phyloP scores from a whole-genome alignment of 2,329 filamentous ascomycete species.

The Diaporthe destruens region DNA sequence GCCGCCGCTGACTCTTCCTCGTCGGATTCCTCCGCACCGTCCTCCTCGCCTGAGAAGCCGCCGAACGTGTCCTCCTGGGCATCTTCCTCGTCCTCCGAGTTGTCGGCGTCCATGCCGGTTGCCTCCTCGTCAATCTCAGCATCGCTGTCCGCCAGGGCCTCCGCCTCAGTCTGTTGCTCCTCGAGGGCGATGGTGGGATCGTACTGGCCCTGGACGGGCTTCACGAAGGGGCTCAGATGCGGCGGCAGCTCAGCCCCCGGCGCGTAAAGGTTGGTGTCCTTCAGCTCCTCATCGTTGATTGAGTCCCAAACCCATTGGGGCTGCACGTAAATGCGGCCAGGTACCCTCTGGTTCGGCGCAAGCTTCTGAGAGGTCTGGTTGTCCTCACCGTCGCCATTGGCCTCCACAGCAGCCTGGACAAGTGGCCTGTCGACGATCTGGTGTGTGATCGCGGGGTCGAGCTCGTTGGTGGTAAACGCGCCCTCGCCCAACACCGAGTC shows the following conservation, averaged over 20 bases:
- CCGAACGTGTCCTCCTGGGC: slow-evolving; percentile 60
- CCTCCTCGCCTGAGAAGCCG: slow-evolving; percentile 65
- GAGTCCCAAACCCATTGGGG: slow-evolving; percentile 99
- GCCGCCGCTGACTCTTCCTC: slow-evolving; percentile 72
- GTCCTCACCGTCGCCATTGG: slow-evolving; percentile 65
- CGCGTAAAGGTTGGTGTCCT: slow-evolving; percentile 87
- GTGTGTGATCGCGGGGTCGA: slow-evolving; percentile 91
- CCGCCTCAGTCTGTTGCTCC: slow-evolving; percentile 88
- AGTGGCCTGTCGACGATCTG: slow-evolving; percentile 94
- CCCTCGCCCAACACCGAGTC: slow-evolving; percentile 91
- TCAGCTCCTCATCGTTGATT: slow-evolving; percentile 89
- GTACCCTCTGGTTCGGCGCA: slow-evolving; percentile 77
- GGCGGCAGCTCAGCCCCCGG: slow-evolving; percentile 92
- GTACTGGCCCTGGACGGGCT: slow-evolving; percentile 86
- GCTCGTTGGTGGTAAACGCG: slow-evolving; percentile 90
- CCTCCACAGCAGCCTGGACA: slow-evolving; percentile 69
- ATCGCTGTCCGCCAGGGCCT: slow-evolving; percentile 74
- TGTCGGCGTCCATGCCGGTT: slow-evolving; percentile 63
- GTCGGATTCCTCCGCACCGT: slow-evolving; percentile 53
- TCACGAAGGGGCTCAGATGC: slow-evolving; percentile 96
- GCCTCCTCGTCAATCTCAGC: slow-evolving; percentile 62
- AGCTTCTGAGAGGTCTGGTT: slow-evolving; percentile 73
- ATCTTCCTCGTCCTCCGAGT: slow-evolving; percentile 59
- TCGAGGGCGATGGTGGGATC: slow-evolving; percentile 89
- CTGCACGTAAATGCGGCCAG: slow-evolving; percentile 93